Evolutionary conservation across 2,329 filamentous ascomycete genomes (phyloP).

Genomic region (Chaetomium sp.): DNA sequence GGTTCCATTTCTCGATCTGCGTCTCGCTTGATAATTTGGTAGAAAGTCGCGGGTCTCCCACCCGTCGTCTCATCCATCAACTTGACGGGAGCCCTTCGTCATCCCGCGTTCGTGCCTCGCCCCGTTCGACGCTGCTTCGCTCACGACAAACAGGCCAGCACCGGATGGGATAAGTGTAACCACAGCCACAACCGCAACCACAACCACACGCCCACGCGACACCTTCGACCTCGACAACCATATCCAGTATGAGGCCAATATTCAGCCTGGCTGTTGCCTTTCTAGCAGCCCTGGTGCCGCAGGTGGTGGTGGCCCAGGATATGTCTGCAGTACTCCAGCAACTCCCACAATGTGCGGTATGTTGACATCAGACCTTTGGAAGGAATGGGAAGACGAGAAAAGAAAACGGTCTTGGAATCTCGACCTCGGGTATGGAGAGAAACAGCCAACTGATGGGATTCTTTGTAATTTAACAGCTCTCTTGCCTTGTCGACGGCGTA

Average conservation of each 20-base stretch:
- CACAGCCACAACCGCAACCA: too few species aligned
- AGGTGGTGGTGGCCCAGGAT: not conserved
- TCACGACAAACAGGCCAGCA: too few species aligned
- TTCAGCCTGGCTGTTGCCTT: slow-evolving; percentile 5
- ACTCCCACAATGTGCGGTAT: slow-evolving; percentile 8
- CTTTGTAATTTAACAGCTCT: not conserved
- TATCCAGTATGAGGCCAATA: not conserved
- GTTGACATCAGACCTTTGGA: not conserved
- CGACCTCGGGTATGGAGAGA: not conserved
- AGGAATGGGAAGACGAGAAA: not conserved
- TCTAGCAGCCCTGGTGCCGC: slow-evolving; percentile 5
- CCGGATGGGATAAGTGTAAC: too few species aligned
- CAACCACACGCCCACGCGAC: too few species aligned
- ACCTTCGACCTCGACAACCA: too few species aligned
- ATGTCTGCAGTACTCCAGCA: not conserved
- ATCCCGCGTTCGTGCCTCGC: too few species aligned
- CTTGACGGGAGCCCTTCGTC: too few species aligned
- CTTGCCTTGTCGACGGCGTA: slow-evolving; percentile 3
- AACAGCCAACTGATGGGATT: not conserved
- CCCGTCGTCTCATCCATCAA: too few species aligned
- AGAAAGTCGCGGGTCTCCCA: too few species aligned
- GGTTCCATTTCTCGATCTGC: too few species aligned
- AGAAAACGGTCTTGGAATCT: not conserved
- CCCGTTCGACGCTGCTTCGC: too few species aligned
- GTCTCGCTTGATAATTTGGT: too few species aligned